Evolutionary conservation across 805 yeast genomes (phyloP), one percentile per base, ranked within the genome.

Genomic region (Priceomyces medius): DNA sequence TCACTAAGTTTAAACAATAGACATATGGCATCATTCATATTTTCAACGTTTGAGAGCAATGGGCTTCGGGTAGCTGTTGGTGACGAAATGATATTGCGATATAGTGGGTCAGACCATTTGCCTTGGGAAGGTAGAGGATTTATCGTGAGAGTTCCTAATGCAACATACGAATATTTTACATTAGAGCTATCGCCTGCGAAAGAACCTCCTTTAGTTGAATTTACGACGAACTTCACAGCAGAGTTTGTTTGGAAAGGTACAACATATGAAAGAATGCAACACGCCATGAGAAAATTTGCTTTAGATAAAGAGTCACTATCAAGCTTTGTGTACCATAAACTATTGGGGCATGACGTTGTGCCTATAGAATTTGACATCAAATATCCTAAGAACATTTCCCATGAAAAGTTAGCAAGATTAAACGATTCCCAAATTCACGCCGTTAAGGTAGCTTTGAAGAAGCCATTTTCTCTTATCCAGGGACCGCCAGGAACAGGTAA

Each of bases 401-500:
- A 82, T 34, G 82, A 85, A 0, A 77, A 79, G n/a, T 71, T 85
- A 45, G 77, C 88, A 0, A 78, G 77, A 40, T 70, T 90, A 49
- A 90, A 90, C 59, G 72, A 68, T 6, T 87, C 96, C 1, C 97
- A 90, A 61, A 75, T 76, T 2, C 78, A 76, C 53, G 97, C 97
- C 0, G 88, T 90, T 19, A 70, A 74, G 39, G 63, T 74, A 8
- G 95, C 83, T 0, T 61, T 88, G 43, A 76, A 76, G 52, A 71
- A 80, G 49, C 96, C 95, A 2, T 68, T 89, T 33, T 78, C 93
- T 4, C 71, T 88, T 49, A 88, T 88, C 47, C 97, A 90, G 61
- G 97, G 97, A 13, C 97, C 97, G 7, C 66, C 66, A 20, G 76
- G 76, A 14, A 90, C 97, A 0, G 97, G 97, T 59, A 90, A 90